phyloP scores from a whole-genome alignment of 345 rosid species.

The Conringia planisiliqua region DNA sequence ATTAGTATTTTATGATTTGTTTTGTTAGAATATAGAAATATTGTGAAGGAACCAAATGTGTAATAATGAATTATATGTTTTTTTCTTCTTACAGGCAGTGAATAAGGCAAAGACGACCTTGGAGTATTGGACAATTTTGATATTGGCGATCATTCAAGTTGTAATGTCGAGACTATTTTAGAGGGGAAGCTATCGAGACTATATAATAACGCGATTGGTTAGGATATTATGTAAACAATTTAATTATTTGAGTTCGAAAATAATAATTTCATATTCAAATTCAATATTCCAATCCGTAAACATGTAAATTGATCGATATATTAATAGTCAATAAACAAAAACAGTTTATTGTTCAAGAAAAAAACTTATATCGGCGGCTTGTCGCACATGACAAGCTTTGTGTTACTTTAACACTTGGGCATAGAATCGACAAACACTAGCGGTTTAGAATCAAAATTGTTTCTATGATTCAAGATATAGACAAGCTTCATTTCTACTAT shows the following conservation, averaged over 20 bases:
- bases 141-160: slow-evolving; percentile 63
- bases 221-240: slow-evolving; percentile 27
- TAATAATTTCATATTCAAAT: background rate
- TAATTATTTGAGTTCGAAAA: slow-evolving; percentile 1
- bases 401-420: slow-evolving; percentile 9
- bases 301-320: background rate
- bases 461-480: background rate
- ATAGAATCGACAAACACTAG: background rate
- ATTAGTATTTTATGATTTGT: background rate
- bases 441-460: background rate
- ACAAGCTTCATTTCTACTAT: background rate
- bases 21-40: background rate
- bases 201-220: slow-evolving; percentile 15
- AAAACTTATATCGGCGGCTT: background rate
- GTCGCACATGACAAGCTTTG: slow-evolving; percentile 7
- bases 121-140: slow-evolving; percentile 67
- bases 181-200: background rate
- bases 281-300: background rate
- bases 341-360: slow-evolving; percentile 1
- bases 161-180: slow-evolving; percentile 48
- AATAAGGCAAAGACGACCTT: slow-evolving; percentile 44
- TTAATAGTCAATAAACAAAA: background rate
- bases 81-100: slow-evolving; percentile 43
- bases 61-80: slow-evolving; percentile 5
- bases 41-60: background rate